phyloP scores from a whole-genome alignment of 2,329 filamentous ascomycete species.

The Fusarium sp. region DNA sequence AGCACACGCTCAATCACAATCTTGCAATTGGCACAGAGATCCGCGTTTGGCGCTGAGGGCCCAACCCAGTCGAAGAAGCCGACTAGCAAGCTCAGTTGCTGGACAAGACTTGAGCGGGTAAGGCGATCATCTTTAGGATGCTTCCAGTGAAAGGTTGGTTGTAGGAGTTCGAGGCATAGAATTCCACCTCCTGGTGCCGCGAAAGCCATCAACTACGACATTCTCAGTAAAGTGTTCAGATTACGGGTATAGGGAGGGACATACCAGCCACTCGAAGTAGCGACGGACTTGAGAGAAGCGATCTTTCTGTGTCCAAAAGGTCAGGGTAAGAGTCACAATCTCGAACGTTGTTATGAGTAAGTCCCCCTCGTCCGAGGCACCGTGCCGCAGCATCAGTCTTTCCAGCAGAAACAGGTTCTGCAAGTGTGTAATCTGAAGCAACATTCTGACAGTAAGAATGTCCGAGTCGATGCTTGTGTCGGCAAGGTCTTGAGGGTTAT shows the following conservation, averaged over 20 bases:
- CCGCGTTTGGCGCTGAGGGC: constrained; percentile 59
- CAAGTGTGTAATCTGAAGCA: constrained; percentile 11
- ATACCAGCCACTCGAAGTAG: constrained; percentile 25
- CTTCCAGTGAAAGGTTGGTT: constrained; percentile 44
- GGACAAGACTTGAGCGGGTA: constrained; percentile 59
- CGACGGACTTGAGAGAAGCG: constrained; percentile 7
- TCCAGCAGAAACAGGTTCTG: constrained; percentile 21
- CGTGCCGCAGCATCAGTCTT: constrained; percentile 14
- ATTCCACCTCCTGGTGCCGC: constrained; percentile 61
- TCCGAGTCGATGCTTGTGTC: background rate
- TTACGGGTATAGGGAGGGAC: background rate
- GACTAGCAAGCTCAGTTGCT: constrained; percentile 62
- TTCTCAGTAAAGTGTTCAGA: constrained; percentile 56
- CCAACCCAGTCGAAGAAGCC: constrained; percentile 63
- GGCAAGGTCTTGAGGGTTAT: constrained; percentile 1
- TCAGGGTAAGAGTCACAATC: constrained; percentile 11
- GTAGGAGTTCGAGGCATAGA: constrained; percentile 61
- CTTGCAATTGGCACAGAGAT: constrained; percentile 58
- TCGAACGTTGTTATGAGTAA: constrained; percentile 14
- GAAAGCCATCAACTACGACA: constrained; percentile 59
- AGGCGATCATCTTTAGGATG: constrained; percentile 34
- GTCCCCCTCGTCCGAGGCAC: constrained; percentile 16
- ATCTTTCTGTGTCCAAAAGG: constrained; percentile 27
- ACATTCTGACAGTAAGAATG: constrained; percentile 2
- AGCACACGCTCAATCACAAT: constrained; percentile 61